phyloP scores from a whole-genome alignment of 208 protist genomes.

The Crithidia sp. region DNA sequence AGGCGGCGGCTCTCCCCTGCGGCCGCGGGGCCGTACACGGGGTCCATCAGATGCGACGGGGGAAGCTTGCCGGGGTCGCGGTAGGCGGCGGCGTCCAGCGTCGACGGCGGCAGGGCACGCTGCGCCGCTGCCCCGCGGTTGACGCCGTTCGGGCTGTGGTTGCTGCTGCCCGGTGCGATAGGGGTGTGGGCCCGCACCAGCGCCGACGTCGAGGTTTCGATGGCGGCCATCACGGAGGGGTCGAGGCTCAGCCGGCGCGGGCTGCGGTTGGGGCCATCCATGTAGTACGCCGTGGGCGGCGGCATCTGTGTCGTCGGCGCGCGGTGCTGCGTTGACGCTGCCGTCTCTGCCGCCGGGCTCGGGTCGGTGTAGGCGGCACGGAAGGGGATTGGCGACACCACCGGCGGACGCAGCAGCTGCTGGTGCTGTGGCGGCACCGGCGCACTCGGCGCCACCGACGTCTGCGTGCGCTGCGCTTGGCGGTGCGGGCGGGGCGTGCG shows the following conservation, averaged over 20 bases:
- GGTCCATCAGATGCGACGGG: constrained; percentile 20
- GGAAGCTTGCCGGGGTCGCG: constrained; percentile 12
- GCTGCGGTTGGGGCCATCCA: constrained; percentile 4
- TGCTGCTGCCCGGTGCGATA: constrained; percentile 1
- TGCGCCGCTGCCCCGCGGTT: background rate
- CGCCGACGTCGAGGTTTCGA: constrained; percentile 14
- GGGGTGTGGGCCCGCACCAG: constrained; percentile 20
- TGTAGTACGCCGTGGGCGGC: constrained; percentile 28
- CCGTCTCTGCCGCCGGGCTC: constrained; percentile 1
- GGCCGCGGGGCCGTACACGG: constrained; percentile 1
- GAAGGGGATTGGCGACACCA: constrained; percentile 9
- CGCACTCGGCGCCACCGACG: background rate
- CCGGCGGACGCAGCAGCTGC: background rate
- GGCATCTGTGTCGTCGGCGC: constrained; percentile 23
- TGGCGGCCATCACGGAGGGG: constrained; percentile 10
- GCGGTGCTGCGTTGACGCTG: background rate
- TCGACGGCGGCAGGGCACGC: constrained; percentile 13
- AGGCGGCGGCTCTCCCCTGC: background rate
- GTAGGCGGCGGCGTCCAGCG: constrained; percentile 6
- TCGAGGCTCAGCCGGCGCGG: constrained; percentile 20
- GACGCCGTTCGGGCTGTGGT: too few relatives aligned
- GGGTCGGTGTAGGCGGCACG: constrained; percentile 27
- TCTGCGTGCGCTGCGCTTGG: background rate
- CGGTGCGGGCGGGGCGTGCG: constrained; percentile 7
- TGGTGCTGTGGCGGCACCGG: constrained; percentile 15